Conservation (phyloP, 768 basidiomycete species). For the Lentinula aciculospora region DNA sequence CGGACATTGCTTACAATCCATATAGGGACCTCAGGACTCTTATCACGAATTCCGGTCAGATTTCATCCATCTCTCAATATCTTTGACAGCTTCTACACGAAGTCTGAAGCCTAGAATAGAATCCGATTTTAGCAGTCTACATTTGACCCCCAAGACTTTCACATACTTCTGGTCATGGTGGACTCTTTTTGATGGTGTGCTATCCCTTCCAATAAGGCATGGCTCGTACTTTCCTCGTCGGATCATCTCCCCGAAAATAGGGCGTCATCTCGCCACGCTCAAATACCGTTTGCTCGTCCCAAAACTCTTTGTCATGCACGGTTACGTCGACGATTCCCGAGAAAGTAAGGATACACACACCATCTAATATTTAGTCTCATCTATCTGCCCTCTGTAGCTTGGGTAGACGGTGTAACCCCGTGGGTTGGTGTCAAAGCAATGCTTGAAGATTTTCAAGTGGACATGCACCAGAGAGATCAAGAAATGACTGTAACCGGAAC, state of each 20-base stretch:
- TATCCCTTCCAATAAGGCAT: constrained; percentile 83
- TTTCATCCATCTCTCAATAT: constrained; percentile 89
- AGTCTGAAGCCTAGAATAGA: constrained; percentile 19
- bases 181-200: constrained; percentile 69
- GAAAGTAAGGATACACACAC: constrained; percentile 37
- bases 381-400: constrained; percentile 36
- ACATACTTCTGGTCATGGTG: constrained; percentile 94
- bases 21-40: constrained; percentile 57
- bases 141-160: constrained; percentile 81
- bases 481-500: constrained; percentile 60
- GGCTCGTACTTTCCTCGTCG: constrained; percentile 75
- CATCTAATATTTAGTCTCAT: not conserved
- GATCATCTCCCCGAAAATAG: constrained; percentile 78
- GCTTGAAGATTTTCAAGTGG: constrained; percentile 77
- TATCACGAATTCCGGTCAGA: constrained; percentile 88
- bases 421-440: constrained; percentile 84
- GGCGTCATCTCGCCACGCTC: constrained; percentile 82
- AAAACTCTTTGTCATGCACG: constrained; percentile 80
- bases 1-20: not conserved
- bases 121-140: constrained; percentile 58
- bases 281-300: constrained; percentile 82
- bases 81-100: constrained; percentile 63
- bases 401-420: constrained; percentile 72
- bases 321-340: constrained; percentile 75
- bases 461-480: constrained; percentile 89